phyloP scores from a whole-genome alignment of 768 basidiomycete species.

The Mycena latifolia region DNA sequence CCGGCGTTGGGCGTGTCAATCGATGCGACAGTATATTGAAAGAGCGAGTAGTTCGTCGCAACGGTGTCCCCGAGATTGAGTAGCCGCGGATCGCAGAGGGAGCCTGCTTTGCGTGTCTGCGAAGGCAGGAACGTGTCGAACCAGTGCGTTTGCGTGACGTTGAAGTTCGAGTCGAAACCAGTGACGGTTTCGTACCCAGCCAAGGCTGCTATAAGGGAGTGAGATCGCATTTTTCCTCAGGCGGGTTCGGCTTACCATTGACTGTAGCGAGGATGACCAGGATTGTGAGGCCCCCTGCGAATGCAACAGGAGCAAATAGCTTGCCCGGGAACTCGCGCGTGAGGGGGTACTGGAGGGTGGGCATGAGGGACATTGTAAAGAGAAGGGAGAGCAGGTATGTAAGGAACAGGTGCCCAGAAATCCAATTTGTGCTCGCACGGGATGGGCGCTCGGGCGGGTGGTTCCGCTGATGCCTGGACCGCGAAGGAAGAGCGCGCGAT shows the following conservation, averaged over 20 bases:
- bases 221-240: too few relatives aligned
- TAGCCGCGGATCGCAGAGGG: slow-evolving; percentile 43
- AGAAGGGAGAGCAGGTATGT: too few relatives aligned
- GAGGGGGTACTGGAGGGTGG: not conserved
- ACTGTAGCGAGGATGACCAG: not conserved
- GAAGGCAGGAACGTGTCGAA: slow-evolving; percentile 40
- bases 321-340: not conserved
- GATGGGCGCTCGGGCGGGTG: too few relatives aligned
- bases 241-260: not conserved
- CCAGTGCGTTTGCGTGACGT: slow-evolving; percentile 41
- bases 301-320: not conserved
- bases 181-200: slow-evolving; percentile 44
- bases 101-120: slow-evolving; percentile 36
- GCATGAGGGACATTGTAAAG: not conserved
- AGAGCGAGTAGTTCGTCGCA: slow-evolving; percentile 42
- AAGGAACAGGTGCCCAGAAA: too few relatives aligned
- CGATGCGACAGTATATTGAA: slow-evolving; percentile 40
- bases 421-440: too few relatives aligned
- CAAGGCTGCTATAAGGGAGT: slow-evolving; percentile 37
- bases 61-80: slow-evolving; percentile 43
- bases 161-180: slow-evolving; percentile 41
- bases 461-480: too few relatives aligned
- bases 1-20: slow-evolving; percentile 41
- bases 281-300: not conserved
- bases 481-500: too few relatives aligned